phyloP scores from a whole-genome alignment of 176 grass and related monocot genomes.

The Eragrostis nindensis region DNA sequence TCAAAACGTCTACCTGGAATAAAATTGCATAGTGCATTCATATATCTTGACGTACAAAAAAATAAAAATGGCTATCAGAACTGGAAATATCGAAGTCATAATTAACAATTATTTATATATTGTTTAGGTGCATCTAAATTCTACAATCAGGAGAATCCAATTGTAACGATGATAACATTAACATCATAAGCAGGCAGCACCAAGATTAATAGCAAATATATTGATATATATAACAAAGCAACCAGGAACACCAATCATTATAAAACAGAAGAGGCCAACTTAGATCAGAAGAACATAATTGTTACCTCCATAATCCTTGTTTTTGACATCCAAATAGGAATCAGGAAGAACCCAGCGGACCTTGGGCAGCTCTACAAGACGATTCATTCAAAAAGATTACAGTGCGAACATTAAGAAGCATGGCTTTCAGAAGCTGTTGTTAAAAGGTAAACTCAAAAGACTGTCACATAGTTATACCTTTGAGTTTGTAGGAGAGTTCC shows the following conservation, averaged over 20 bases:
- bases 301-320: conserved; percentile 95
- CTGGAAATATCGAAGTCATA: no score
- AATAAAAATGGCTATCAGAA: no score
- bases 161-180: no score
- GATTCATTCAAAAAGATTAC: not conserved
- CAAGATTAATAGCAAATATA: no score
- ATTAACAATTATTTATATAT: not conserved
- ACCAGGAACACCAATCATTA: not conserved
- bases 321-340: conserved; percentile 82
- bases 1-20: not conserved
- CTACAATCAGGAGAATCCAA: not conserved
- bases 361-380: conserved; percentile 57
- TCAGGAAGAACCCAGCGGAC: conserved; percentile 95
- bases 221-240: no score
- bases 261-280: not conserved
- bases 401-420: not conserved
- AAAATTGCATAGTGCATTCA: not conserved
- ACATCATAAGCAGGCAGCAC: not conserved
- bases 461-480: conserved; percentile 50
- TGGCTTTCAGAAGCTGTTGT: not conserved
- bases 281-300: not conserved
- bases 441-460: conserved; percentile 10
- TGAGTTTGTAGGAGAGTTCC: conserved; percentile 81
- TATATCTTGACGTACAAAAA: no score
- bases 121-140: conserved; percentile 8